These are phyloP conservation scores for Neonectria sp. DNA, from an alignment of 2,329 filamentous ascomycete genomes.

Conservation along the genomic window DNA sequence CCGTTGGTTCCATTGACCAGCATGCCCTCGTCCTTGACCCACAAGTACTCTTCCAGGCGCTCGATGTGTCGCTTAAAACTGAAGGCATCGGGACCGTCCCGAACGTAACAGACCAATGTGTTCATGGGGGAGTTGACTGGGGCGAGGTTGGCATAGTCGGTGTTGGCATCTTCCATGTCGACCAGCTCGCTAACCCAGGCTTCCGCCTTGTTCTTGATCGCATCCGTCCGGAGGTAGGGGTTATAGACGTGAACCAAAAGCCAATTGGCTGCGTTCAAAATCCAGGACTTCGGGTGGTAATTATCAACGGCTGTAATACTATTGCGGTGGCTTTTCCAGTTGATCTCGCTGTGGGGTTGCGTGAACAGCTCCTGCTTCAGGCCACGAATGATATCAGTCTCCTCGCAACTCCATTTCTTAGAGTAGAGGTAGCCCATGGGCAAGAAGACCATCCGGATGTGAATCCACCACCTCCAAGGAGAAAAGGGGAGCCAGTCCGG, in stretches of 20 bases:
- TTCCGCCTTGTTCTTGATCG: slow-evolving; percentile 80
- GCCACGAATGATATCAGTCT: slow-evolving; percentile 80
- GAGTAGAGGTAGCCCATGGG: slow-evolving; percentile 95
- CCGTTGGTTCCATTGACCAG: slow-evolving; percentile 96
- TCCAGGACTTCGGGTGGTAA: slow-evolving; percentile 91
- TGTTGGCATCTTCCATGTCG: slow-evolving; percentile 93
- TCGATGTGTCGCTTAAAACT: slow-evolving; percentile 85
- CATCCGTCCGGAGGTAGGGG: slow-evolving; percentile 79
- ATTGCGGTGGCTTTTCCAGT: slow-evolving; percentile 85
- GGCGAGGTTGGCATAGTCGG: slow-evolving; percentile 86
- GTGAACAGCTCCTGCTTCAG: slow-evolving; percentile 88
- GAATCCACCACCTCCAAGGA: slow-evolving; percentile 98
- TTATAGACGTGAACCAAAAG: slow-evolving; percentile 84
- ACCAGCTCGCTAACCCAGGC: slow-evolving; percentile 87
- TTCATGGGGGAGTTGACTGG: slow-evolving; percentile 95
- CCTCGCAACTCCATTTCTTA: slow-evolving; percentile 82
- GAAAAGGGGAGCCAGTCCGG: slow-evolving; percentile 92
- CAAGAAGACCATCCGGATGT: slow-evolving; percentile 96
- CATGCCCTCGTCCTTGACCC: slow-evolving; percentile 95
- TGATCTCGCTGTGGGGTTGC: slow-evolving; percentile 82
- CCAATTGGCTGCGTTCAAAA: slow-evolving; percentile 86
- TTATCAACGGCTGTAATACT: slow-evolving; percentile 86
- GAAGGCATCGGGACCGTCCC: slow-evolving; percentile 82
- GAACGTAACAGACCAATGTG: slow-evolving; percentile 86
- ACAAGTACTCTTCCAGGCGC: slow-evolving; percentile 87